Conservation (phyloP, 1,284 basidiomycete species). For the Tranzscheliella williamsii region DNA sequence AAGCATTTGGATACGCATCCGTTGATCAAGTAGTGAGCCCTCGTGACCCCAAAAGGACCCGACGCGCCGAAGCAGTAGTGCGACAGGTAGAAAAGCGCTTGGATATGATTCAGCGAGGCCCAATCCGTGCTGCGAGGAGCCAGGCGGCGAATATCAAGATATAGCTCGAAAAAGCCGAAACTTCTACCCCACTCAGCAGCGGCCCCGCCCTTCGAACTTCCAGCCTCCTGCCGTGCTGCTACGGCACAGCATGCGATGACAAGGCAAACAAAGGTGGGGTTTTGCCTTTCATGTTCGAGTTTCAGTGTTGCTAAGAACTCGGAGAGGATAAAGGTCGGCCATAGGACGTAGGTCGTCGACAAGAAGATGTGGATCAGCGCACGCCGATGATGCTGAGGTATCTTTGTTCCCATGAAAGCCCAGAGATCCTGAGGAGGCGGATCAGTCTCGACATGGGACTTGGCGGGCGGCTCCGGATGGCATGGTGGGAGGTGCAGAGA, state of each 20-base stretch:
- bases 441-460: constrained; percentile 17
- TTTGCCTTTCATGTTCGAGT: constrained; percentile 16
- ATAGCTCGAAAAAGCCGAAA: constrained; percentile 40
- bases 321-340: constrained; percentile 39
- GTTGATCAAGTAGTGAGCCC: constrained; percentile 39
- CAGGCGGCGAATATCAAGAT: constrained; percentile 32
- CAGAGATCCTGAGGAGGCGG: constrained; percentile 31
- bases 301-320: constrained; percentile 39
- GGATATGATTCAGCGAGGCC: constrained; percentile 39
- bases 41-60: constrained; percentile 29
- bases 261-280: constrained; percentile 36
- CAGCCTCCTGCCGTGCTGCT: constrained; percentile 37
- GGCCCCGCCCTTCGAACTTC: constrained; percentile 31
- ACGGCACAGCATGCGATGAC: constrained; percentile 38
- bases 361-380: constrained; percentile 37
- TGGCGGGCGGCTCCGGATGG: constrained; percentile 5
- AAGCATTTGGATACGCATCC: constrained; percentile 43
- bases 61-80: constrained; percentile 43
- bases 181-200: constrained; percentile 32
- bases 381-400: constrained; percentile 34
- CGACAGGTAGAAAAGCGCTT: constrained; percentile 37
- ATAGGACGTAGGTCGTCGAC: constrained; percentile 38
- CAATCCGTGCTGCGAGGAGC: constrained; percentile 33
- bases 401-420: constrained; percentile 36
- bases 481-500: background rate